Percentiles rank a stretch among this genome's conserved stretches.
phyloP scores from a whole-genome alignment of 2,329 filamentous ascomycete species.

The Dactylellina sp. region DNA sequence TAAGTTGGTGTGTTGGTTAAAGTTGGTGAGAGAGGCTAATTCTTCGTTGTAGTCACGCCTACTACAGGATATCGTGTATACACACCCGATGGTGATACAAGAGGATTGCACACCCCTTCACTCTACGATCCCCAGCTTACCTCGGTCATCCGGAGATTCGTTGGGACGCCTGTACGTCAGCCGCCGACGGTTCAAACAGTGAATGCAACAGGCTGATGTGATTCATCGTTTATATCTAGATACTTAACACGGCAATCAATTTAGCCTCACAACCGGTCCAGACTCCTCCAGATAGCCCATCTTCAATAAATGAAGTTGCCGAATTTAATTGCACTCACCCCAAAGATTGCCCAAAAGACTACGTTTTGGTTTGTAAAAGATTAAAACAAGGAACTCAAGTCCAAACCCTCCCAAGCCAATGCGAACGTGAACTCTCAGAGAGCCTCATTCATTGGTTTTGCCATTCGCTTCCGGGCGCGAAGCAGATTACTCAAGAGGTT shows the following conservation, averaged over 20 bases:
- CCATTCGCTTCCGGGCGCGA: neutral
- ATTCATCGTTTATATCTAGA: neutral
- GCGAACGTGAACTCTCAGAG: neutral
- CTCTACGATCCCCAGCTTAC: neutral
- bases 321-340: neutral
- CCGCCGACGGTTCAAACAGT: too few relatives aligned
- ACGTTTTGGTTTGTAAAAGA: neutral
- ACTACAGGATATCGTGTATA: neutral
- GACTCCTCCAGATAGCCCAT: neutral
- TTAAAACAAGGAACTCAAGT: neutral
- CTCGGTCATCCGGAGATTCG: neutral
- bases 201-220: too few relatives aligned
- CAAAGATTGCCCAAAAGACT: neutral
- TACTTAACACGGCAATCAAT: neutral
- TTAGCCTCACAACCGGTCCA: neutral
- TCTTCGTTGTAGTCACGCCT: slow-evolving; percentile 1
- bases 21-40: neutral
- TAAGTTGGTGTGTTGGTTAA: too few relatives aligned
- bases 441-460: neutral
- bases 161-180: neutral
- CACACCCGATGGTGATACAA: neutral
- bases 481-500: neutral
- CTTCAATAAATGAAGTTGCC: neutral
- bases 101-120: neutral
- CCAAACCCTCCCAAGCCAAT: neutral